Evolutionary conservation across 2,329 filamentous ascomycete genomes (phyloP).

Genomic region (Pseudogymnoascus sp.): DNA sequence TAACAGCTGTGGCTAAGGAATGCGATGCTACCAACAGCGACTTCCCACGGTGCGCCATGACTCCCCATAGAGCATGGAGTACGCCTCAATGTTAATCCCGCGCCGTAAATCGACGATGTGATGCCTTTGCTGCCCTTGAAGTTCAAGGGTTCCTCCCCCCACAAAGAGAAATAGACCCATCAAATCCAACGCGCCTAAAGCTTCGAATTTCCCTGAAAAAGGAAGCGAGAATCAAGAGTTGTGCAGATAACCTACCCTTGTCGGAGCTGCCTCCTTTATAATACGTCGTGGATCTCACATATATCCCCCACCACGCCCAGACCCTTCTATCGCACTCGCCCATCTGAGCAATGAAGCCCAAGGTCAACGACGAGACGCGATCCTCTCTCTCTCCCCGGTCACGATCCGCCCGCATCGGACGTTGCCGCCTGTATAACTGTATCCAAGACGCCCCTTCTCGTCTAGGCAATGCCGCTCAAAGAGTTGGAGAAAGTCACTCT

Average conservation of each 20-base stretch:
- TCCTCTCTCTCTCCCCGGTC: not conserved
- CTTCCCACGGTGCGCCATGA: not conserved
- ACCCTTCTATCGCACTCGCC: not conserved
- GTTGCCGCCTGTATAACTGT: not conserved
- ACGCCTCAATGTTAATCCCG: constrained; percentile 1
- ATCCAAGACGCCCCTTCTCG: not conserved
- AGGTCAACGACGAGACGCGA: not conserved
- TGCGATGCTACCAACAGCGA: not conserved
- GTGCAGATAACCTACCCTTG: not conserved
- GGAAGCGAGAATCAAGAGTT: constrained; percentile 5
- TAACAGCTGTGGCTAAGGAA: not conserved
- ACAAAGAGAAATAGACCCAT: not conserved
- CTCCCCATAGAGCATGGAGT: not conserved
- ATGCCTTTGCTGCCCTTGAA: not conserved
- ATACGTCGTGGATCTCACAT: not conserved
- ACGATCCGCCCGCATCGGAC: not conserved
- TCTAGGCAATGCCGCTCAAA: not conserved
- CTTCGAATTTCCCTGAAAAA: not conserved
- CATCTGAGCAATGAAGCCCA: not conserved
- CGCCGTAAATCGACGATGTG: not conserved
- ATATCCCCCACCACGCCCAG: not conserved
- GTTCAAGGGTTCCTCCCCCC: not conserved
- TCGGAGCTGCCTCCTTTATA: not conserved
- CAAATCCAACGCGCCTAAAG: not conserved
- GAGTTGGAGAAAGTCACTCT: not conserved